phyloP scores from a whole-genome alignment of 2,329 filamentous ascomycete genomes.

The Podosphaera xanthii region DNA sequence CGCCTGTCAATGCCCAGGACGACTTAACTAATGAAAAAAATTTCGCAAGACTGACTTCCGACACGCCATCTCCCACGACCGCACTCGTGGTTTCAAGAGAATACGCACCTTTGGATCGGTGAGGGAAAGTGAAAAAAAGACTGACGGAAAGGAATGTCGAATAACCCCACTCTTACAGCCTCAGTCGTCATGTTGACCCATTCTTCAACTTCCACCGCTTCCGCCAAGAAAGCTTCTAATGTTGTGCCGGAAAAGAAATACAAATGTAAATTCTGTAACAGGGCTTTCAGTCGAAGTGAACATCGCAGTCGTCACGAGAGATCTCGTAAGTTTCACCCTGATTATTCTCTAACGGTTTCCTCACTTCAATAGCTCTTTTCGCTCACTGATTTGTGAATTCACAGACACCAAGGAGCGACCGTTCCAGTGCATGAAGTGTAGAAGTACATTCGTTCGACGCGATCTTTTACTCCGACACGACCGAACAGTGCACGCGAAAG shows the following conservation, averaged over 20 bases:
- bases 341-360: constrained; percentile 3
- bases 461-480: constrained; percentile 93
- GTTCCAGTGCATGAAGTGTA: constrained; percentile 96
- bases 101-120: constrained; percentile 18
- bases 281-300: constrained; percentile 92
- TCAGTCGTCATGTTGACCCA: constrained; percentile 32
- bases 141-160: constrained; percentile 12
- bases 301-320: constrained; percentile 92
- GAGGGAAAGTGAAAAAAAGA: constrained; percentile 5
- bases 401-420: constrained; percentile 94
- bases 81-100: not conserved
- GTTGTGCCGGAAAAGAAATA: constrained; percentile 88
- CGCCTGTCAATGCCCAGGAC: not conserved
- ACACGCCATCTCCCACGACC: not conserved
- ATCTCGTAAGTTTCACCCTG: constrained; percentile 54
- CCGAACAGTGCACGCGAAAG: constrained; percentile 94
- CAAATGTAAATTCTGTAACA: constrained; percentile 97
- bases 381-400: constrained; percentile 4
- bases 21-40: not conserved
- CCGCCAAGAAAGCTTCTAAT: constrained; percentile 34
- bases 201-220: constrained; percentile 39
- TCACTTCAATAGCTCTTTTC: not conserved
- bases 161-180: constrained; percentile 25
- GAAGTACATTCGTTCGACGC: constrained; percentile 93
- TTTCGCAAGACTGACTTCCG: not conserved